Evolutionary conservation across 495 filamentous ascomycete species (phyloP).

Genomic region (Neurospora pannonica): DNA sequence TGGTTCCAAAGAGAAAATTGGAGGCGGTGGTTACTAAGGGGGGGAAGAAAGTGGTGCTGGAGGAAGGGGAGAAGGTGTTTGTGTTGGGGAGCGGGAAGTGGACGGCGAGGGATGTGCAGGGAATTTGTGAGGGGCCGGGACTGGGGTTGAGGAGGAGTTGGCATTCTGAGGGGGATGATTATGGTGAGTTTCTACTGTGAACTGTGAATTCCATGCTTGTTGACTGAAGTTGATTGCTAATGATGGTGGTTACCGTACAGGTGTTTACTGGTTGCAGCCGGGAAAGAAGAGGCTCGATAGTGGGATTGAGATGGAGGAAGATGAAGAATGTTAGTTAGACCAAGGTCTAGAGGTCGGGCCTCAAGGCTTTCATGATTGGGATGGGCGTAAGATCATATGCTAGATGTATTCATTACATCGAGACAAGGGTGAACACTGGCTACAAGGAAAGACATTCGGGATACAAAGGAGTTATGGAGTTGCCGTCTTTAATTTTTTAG

Average conservation of each 20-base stretch:
- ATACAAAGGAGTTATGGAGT: neutral
- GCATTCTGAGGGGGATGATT: slow-evolving; percentile 4
- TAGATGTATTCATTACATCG: neutral
- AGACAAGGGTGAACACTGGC: neutral
- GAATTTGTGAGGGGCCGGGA: neutral
- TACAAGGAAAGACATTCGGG: neutral
- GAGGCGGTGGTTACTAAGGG: neutral
- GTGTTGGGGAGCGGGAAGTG: slow-evolving; percentile 10
- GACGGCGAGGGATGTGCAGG: neutral
- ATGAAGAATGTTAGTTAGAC: neutral
- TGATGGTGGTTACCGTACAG: neutral
- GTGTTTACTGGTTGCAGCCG: slow-evolving; percentile 9
- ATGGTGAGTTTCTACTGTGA: neutral
- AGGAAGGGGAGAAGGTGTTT: slow-evolving; percentile 3
- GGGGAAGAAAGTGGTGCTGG: neutral
- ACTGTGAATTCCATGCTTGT: neutral
- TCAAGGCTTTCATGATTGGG: neutral
- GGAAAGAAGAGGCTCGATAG: slow-evolving; percentile 2
- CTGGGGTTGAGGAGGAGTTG: slow-evolving; percentile 1
- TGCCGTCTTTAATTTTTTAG: neutral
- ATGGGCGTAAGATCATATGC: neutral
- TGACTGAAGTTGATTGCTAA: neutral
- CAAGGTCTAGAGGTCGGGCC: neutral
- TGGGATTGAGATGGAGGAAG: slow-evolving; percentile 1
- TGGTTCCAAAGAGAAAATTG: neutral